Evolutionary conservation across 805 yeast genomes (phyloP), one percentile per base, ranked within the genome.

Genomic region (Komagataella mondaviorum): DNA sequence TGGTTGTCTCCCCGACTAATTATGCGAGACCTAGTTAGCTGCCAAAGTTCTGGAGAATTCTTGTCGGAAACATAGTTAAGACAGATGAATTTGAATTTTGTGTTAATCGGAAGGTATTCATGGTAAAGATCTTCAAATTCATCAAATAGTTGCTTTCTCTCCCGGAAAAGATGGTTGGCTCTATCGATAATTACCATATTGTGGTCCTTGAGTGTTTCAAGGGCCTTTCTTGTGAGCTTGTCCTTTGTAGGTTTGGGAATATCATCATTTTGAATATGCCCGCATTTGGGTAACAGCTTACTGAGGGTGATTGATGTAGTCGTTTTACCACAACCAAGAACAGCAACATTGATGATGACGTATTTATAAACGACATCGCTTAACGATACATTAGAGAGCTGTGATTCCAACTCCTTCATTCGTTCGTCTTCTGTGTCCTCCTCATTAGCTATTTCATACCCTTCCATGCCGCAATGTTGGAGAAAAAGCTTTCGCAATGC

Each of bases 271-370:
- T 88, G 96, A 8, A 86, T 71, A 57, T 83, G 85, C 0, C 77
- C 83, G 83, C 95, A 84, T 0, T 68, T 61, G 0, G 83, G 81
- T 51, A 71, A 81, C 7, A 90, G 63, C 7, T 71, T 60, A 0
- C 59, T 55, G 45, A 93, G 68, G 0, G 90, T 81, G 43, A 78
- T 62, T 5, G 86, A 78, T 0, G 86, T 77, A 0, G 97, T 88
- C 0, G 97, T 89, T 62, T 93, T 93, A 6, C 99, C 99, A 65
- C 96, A 88, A 0, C 98, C 98, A 50, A 91, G 77, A 0, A 96
- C 88, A 0, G 97, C 89, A 3, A 90, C 79, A 0, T 98, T 91
- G 1, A 88, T 77, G 2, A 93, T 59, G 0, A 87, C 75, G 60
- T 78, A 84, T 56, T 81, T 82, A 3, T 72, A 69, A 1, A 64